Evolutionary conservation across 805 yeast genomes (phyloP).

Genomic region (Candida insectalens): DNA sequence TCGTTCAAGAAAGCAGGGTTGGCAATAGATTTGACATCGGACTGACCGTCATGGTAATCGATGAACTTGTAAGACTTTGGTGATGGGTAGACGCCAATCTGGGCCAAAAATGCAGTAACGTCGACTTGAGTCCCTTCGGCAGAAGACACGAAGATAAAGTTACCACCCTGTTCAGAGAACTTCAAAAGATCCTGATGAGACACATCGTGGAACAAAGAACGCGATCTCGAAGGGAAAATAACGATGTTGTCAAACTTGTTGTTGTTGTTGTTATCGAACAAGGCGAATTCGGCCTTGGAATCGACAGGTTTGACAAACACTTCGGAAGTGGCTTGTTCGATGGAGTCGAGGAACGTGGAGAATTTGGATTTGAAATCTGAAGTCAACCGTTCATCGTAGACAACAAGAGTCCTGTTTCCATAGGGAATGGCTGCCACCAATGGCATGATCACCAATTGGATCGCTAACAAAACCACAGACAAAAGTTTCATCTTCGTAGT

Average conservation of each 20-base stretch:
- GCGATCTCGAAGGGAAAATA: slow-evolving; percentile 48
- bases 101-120: slow-evolving; percentile 56
- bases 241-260: slow-evolving; percentile 46
- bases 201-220: slow-evolving; percentile 28
- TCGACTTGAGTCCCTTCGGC: slow-evolving; percentile 48
- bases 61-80: slow-evolving; percentile 58
- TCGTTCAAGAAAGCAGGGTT: slow-evolving; percentile 24
- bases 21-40: slow-evolving; percentile 11
- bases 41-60: slow-evolving; percentile 48
- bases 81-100: slow-evolving; percentile 76
- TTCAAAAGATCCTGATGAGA: slow-evolving; percentile 42
- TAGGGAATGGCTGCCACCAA: slow-evolving; percentile 4
- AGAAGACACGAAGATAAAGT: slow-evolving; percentile 53
- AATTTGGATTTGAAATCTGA: slow-evolving; percentile 13
- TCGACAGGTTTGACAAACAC: slow-evolving; percentile 18
- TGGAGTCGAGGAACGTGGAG: slow-evolving; percentile 14
- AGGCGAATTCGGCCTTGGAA: slow-evolving; percentile 9
- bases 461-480: slow-evolving; percentile 4
- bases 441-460: no score
- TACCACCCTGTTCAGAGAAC: slow-evolving; percentile 63
- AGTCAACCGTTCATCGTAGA: slow-evolving; percentile 12
- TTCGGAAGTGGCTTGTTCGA: slow-evolving; percentile 9
- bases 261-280: slow-evolving; percentile 30
- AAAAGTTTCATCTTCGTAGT: background rate
- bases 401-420: slow-evolving; percentile 13